Percentiles rank a stretch among this genome's conserved stretches.
These are phyloP conservation scores for Kluyveromyces nonfermentans DNA, from an alignment of 805 yeast species.

Conservation along the genomic window DNA sequence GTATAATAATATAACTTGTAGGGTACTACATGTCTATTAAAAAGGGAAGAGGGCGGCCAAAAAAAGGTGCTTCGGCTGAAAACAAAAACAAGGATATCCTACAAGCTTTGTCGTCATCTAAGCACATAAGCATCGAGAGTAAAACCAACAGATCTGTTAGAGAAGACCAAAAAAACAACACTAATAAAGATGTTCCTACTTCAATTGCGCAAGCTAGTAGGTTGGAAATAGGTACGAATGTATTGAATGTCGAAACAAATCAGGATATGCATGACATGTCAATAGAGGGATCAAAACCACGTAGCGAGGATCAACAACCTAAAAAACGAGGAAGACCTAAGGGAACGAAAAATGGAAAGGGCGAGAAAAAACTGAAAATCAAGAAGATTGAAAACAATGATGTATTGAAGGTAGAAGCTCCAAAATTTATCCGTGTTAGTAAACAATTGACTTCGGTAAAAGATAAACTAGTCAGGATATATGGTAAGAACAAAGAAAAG, in stretches of 20 bases:
- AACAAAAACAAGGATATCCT: background rate
- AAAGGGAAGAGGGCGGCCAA: background rate
- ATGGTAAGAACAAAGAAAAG: constrained; percentile 41
- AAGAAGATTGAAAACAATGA: constrained; percentile 5
- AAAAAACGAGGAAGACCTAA: constrained; percentile 1
- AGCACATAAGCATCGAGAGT: background rate
- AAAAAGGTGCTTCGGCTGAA: background rate
- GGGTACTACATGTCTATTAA: background rate
- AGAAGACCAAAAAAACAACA: too few relatives aligned
- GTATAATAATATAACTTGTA: background rate
- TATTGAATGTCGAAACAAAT: background rate
- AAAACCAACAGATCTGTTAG: background rate
- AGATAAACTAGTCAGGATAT: constrained; percentile 36
- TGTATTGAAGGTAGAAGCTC: constrained; percentile 15
- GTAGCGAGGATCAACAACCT: background rate
- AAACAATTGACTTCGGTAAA: constrained; percentile 32
- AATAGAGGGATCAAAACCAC: background rate
- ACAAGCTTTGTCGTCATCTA: background rate
- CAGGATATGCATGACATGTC: background rate
- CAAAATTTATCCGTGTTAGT: constrained; percentile 18
- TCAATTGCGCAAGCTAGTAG: too few relatives aligned
- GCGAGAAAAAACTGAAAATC: background rate
- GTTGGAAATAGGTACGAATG: too few relatives aligned
- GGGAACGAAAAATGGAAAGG: constrained; percentile 1
- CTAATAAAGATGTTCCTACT: too few relatives aligned